Evolutionary conservation across 1,139 yeast genomes (phyloP).

Genomic region (Yamadazyma songkhlaensis): DNA sequence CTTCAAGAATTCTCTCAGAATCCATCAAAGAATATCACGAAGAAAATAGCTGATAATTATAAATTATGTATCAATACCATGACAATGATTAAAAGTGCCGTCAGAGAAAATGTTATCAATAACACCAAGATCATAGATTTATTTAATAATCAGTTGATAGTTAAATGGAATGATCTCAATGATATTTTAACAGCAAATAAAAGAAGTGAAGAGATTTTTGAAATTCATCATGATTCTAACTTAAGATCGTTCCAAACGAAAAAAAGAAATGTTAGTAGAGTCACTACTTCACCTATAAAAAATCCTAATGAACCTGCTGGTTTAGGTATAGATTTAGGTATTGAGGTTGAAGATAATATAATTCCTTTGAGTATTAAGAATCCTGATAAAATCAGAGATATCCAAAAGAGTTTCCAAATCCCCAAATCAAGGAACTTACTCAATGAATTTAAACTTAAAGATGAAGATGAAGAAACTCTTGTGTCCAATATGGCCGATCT

Average conservation of each 20-base stretch:
- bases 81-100: conserved; percentile 30
- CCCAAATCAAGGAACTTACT: conserved; percentile 10
- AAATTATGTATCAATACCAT: conserved; percentile 35
- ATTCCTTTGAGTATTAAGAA: conserved; percentile 37
- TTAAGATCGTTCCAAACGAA: conserved; percentile 17
- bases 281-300: conserved; percentile 5
- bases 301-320: conserved; percentile 14
- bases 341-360: conserved; percentile 28
- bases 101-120: conserved; percentile 23
- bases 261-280: not conserved
- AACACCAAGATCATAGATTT: conserved; percentile 16
- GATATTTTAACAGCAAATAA: conserved; percentile 15
- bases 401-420: conserved; percentile 13
- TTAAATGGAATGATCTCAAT: conserved; percentile 33
- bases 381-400: conserved; percentile 27
- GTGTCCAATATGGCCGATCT: conserved; percentile 11
- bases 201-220: conserved; percentile 11
- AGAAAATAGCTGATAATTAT: conserved; percentile 19
- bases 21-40: conserved; percentile 11
- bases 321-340: conserved; percentile 36
- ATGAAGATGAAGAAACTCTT: conserved; percentile 21
- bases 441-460: conserved; percentile 9
- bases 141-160: conserved; percentile 27
- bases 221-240: conserved; percentile 14
- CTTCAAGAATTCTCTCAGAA: conserved; percentile 22